Evolutionary conservation across 257 asterid genomes (phyloP).

Genomic region (Fraxinus anomala): DNA sequence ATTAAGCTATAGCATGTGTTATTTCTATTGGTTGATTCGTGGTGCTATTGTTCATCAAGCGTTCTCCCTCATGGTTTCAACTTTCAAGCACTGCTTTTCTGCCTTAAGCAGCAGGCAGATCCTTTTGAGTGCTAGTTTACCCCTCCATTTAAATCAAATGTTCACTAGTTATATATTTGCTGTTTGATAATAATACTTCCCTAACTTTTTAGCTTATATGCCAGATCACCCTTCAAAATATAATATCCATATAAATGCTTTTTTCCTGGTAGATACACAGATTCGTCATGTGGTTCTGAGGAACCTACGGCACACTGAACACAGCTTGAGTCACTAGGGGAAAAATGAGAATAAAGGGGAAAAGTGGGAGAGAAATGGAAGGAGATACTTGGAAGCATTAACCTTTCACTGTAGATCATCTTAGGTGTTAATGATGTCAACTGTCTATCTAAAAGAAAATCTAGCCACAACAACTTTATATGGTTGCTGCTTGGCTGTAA

Average conservation of each 20-base stretch:
- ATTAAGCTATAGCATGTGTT: neutral
- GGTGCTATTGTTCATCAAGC: neutral
- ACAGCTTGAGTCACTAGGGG: neutral
- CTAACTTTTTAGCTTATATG: neutral
- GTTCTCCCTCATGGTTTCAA: neutral
- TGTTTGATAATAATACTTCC: neutral
- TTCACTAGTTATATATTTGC: neutral
- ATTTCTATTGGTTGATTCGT: neutral
- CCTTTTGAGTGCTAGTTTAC: neutral
- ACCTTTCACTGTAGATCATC: conserved; percentile 3
- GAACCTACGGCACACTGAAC: neutral
- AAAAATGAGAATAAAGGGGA: neutral
- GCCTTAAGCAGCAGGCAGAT: neutral
- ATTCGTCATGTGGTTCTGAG: neutral
- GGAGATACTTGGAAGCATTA: conserved; percentile 4
- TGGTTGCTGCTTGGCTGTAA: conserved; percentile 10
- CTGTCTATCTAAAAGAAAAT: neutral
- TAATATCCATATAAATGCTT: neutral
- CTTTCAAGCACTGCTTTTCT: neutral
- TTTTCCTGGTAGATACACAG: neutral
- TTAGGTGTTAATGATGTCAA: neutral
- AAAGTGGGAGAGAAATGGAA: neutral
- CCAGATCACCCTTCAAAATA: neutral
- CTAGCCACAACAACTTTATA: neutral
- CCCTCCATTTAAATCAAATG: neutral